Evolutionary conservation across 2,329 filamentous ascomycete genomes (phyloP).

Genomic region (Pestalotiopsis sp.): DNA sequence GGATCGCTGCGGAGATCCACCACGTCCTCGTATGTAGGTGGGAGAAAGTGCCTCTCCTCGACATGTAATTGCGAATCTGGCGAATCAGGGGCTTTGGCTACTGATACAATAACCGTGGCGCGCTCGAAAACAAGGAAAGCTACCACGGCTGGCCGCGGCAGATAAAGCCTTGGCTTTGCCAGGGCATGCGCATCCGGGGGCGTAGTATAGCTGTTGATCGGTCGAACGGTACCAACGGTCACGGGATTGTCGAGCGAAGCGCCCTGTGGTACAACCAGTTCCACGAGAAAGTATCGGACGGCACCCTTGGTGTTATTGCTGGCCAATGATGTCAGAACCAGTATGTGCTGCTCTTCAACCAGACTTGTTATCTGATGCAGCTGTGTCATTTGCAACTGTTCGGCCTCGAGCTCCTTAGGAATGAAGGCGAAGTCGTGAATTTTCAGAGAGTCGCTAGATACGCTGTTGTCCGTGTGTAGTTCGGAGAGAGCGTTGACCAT

Average conservation of each 20-base stretch:
- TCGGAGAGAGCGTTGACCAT: conserved; percentile 64
- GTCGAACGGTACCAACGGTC: conserved; percentile 66
- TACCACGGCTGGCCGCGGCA: conserved; percentile 77
- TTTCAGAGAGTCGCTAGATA: conserved; percentile 63
- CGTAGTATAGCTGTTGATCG: conserved; percentile 64
- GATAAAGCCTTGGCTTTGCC: conserved; percentile 64
- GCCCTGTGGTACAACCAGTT: conserved; percentile 61
- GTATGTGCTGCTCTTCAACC: conserved; percentile 57
- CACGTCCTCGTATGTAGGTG: conserved; percentile 79
- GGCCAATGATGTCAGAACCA: conserved; percentile 61
- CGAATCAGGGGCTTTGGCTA: conserved; percentile 65
- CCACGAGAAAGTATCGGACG: conserved; percentile 73
- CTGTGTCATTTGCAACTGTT: conserved; percentile 50
- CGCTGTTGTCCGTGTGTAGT: conserved; percentile 47
- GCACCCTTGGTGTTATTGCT: conserved; percentile 48
- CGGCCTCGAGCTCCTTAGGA: conserved; percentile 50
- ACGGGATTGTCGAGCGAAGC: conserved; percentile 31
- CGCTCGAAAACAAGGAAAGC: conserved; percentile 81
- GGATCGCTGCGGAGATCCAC: conserved; percentile 73
- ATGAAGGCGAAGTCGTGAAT: conserved; percentile 79
- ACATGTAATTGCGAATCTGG: conserved; percentile 73
- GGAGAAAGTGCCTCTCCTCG: conserved; percentile 61
- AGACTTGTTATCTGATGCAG: conserved; percentile 50
- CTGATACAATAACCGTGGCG: conserved; percentile 75
- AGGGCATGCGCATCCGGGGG: conserved; percentile 44